A percentile compares a stretch with the other conserved stretches of the same genome.
These are phyloP conservation scores for Verticillium klebahnii DNA, from an alignment of 2,329 filamentous ascomycete species.

Conservation along the genomic window DNA sequence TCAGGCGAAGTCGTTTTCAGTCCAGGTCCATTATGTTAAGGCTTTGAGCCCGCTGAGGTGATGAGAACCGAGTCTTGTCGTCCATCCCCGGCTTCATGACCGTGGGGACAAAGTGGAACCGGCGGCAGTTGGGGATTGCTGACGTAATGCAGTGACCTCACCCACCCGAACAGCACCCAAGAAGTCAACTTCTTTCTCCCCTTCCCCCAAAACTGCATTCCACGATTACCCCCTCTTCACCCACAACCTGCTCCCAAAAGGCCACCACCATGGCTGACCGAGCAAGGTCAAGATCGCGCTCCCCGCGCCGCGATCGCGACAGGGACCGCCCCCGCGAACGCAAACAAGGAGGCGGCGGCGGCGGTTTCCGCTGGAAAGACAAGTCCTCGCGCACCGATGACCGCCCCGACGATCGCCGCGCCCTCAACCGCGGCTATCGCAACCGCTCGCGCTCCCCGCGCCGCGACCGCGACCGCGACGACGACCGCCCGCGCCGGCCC, in stretches of 20 bases:
- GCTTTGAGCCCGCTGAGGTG: no score
- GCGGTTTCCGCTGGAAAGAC: constrained; percentile 56
- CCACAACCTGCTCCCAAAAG: background rate
- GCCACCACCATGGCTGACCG: constrained; percentile 9
- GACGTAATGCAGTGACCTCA: no score
- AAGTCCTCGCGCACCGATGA: constrained; percentile 39
- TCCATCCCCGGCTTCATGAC: no score
- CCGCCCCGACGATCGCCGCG: constrained; percentile 24
- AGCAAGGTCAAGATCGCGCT: constrained; percentile 10
- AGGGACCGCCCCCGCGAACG: constrained; percentile 4
- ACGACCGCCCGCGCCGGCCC: constrained; percentile 31
- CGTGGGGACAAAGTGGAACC: no score
- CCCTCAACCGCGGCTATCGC: constrained; percentile 49
- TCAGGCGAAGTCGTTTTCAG: no score
- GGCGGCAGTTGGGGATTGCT: no score
- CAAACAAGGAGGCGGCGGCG: constrained; percentile 21
- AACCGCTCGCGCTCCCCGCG: constrained; percentile 35
- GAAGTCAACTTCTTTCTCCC: background rate
- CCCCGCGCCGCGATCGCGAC: constrained; percentile 11
- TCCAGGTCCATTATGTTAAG: no score
- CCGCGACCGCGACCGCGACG: constrained; percentile 20
- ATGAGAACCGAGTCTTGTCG: no score
- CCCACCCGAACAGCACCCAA: no score
- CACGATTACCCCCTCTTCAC: background rate
- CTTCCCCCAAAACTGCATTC: background rate